Conservation (phyloP, 345 rosid species). For the Ceriops decandra region DNA sequence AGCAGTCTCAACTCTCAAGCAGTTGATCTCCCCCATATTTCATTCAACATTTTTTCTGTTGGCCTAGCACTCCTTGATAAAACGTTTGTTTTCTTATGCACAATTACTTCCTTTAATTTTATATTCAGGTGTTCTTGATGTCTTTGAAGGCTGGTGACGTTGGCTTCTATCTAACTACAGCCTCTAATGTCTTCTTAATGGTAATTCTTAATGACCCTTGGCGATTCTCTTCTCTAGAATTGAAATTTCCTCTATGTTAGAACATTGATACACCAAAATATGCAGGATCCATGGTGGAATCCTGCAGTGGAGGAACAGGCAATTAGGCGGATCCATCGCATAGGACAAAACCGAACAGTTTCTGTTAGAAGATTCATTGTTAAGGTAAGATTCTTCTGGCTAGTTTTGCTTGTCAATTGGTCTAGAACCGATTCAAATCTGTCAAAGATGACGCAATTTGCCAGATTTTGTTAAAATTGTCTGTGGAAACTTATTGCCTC, state of each 20-base stretch:
- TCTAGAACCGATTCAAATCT: no score
- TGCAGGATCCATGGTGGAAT: constrained; percentile 77
- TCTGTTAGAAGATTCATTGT: no score
- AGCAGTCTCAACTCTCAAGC: neutral
- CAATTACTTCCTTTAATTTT: neutral
- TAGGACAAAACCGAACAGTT: no score
- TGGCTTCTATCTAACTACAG: constrained; percentile 63
- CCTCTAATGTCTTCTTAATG: constrained; percentile 64
- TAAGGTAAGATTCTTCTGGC: no score
- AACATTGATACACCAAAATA: neutral
- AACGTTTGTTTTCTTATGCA: no score
- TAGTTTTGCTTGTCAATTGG: no score
- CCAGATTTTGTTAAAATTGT: no score
- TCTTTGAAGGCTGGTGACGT: constrained; percentile 69
- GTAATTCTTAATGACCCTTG: constrained; percentile 17
- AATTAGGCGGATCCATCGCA: no score
- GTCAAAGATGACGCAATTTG: no score
- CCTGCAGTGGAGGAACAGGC: constrained; percentile 46
- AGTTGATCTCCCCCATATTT: neutral
- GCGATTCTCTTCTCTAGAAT: constrained; percentile 10
- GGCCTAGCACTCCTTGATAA: neutral
- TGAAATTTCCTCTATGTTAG: no score
- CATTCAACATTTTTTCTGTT: neutral
- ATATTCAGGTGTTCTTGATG: constrained; percentile 51
- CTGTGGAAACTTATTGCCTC: no score